Evolutionary conservation across 148 eudicot species (phyloP), one percentile per base, ranked within the genome.

Genomic region (Rheum nobile): DNA sequence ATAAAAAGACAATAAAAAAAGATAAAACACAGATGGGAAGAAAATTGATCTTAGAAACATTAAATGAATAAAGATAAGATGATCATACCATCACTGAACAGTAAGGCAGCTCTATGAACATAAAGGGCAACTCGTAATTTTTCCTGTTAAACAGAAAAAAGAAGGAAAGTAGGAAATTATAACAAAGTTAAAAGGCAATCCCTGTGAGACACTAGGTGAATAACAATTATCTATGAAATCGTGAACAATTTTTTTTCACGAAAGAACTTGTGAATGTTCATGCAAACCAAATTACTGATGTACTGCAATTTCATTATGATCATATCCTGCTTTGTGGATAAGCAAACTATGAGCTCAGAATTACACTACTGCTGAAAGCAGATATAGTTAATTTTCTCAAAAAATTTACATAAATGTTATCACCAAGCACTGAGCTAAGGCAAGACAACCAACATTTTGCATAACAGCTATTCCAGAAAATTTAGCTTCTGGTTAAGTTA

Each of bases 31-130:
- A 72, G 26, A 26, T 71, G 14, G 71, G 1, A 61, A 74, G 2
- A 34, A 16, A 65, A 32, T 16, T 63, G 69, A 63, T 29, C 4
- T 71, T 14, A 54, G 9, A 28, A 39, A 32, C 37, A 32, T 14
- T 11, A 1, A 65, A 80, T 39, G 65, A 13, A 67, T 43, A 16
- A 6, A 57, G 42, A 13, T 46, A 72, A 4, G 67, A 63, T 21
- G 26, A 37, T 14, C 65, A 32, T 88, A 93, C 98, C 95, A 71
- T 89, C 93, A 72, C 88, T 84, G 74, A 92, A 92, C 76, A 79
- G 87, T 69, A 86, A 37, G 39, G 95, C 95, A 39, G 89, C 96
- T 78, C 80, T 83, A 67, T 81, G 83, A 63, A 91, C 86, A 72
- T 79, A 55, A 67, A 92, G 79, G 74, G 80, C 84, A 65, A 88